Evolutionary conservation across 176 grass and related monocot genomes (phyloP), one percentile per base, ranked within the genome.

Genomic region (Oryza australiensis): DNA sequence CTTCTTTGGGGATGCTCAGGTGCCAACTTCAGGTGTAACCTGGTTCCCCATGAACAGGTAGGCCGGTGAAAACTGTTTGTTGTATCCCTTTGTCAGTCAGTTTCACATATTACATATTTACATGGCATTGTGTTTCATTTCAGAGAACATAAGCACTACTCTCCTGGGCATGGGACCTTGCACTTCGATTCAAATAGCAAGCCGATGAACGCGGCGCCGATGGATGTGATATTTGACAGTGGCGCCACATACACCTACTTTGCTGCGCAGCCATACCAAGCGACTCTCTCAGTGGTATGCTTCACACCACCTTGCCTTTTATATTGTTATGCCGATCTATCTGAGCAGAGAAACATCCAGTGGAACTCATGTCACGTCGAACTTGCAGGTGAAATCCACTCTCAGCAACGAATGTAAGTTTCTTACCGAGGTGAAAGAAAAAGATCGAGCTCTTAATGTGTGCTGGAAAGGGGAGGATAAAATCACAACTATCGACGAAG

Each of bases 201-300:
- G 45, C 22, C 87, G 74, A 64, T 75, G 77, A 0, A 83, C 1
- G 30, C 83, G 9, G 95, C 85, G 85, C 85, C 89, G 33, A 93
- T 94, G 89, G 88, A 87, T 66, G 83, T 99, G 26, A 93, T 94
- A 20, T 86, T 94, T 84, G 96, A 99, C 70, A 95, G 85, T 53
- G 96, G 93, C 57, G 93, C 89, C 85, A 94, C 96, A 14, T 99
- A 93, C 38, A 92, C 91, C 24, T 99, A 99, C 80, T 99, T 99
- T 70, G 42, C 78, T 30, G n/a, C 67, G 23, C 89, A 92, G 68
- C 82, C 89, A 40, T 95, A 99, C 76, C 85, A 95, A 87, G 89
- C 93, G 48, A 87, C 91, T 78, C 82, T 95, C 70, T 90, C 93
- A 64, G 89, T 88, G 69, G 96, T 95, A 14, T 20, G 49, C 16